These are phyloP conservation scores for Cudoniella acicularis DNA, from an alignment of 495 filamentous ascomycete genomes.

Conservation along the genomic window DNA sequence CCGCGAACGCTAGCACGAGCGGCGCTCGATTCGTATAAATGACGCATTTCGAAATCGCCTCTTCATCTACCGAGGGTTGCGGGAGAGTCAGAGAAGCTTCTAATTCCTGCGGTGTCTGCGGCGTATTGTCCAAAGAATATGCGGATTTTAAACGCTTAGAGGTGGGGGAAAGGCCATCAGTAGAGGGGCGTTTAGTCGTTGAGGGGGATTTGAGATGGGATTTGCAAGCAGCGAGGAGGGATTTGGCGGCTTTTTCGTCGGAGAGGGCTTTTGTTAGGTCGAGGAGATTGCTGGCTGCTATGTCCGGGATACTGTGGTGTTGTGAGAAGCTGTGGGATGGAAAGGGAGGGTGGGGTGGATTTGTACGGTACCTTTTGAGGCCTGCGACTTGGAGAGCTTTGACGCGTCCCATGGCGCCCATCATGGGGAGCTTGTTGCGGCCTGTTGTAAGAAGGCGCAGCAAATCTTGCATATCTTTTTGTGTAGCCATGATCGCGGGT, in stretches of 20 bases:
- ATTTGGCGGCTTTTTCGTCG: slow-evolving; percentile 69
- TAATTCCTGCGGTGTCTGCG: slow-evolving; percentile 54
- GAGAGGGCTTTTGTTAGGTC: slow-evolving; percentile 56
- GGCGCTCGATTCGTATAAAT: slow-evolving; percentile 77
- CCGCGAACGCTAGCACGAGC: slow-evolving; percentile 75
- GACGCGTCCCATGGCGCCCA: slow-evolving; percentile 64
- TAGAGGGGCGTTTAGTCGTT: slow-evolving; percentile 34
- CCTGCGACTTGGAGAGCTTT: slow-evolving; percentile 61
- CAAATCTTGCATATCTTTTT: slow-evolving; percentile 63
- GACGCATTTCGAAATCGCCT: slow-evolving; percentile 50
- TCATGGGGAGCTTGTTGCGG: slow-evolving; percentile 67
- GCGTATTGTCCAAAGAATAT: slow-evolving; percentile 32
- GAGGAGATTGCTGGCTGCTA: slow-evolving; percentile 55
- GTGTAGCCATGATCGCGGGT: slow-evolving; percentile 40
- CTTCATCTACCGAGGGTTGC: slow-evolving; percentile 47
- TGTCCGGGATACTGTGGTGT: slow-evolving; percentile 48
- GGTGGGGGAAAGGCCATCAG: slow-evolving; percentile 22
- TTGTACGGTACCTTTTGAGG: slow-evolving; percentile 53
- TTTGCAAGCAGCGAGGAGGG: slow-evolving; percentile 64
- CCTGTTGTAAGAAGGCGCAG: slow-evolving; percentile 74
- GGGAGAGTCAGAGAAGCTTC: slow-evolving; percentile 67
- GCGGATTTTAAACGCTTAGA: slow-evolving; percentile 43
- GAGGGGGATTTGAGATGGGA: slow-evolving; percentile 45
- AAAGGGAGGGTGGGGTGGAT: slow-evolving; percentile 6
- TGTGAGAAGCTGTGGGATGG: slow-evolving; percentile 5